Conservation (phyloP, 495 filamentous ascomycete genomes). For the Collariella sp. region DNA sequence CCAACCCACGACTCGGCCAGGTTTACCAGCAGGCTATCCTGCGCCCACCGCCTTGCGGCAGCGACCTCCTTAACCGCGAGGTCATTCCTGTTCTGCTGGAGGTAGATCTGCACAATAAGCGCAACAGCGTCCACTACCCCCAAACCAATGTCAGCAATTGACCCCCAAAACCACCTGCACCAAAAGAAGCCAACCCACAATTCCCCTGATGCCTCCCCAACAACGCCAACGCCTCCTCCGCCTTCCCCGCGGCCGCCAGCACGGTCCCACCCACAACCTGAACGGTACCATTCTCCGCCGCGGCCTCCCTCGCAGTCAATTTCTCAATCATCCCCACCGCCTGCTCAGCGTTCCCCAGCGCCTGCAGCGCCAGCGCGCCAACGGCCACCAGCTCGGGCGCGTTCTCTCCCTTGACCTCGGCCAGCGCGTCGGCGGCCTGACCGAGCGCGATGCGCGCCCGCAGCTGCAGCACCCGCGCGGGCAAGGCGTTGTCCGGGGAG, state of each 20-base stretch:
- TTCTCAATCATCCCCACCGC: constrained; percentile 57
- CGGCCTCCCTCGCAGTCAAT: constrained; percentile 47
- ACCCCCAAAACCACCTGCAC: neutral
- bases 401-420: constrained; percentile 54
- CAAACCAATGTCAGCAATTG: constrained; percentile 1
- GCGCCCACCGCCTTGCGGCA: constrained; percentile 87
- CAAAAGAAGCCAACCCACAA: constrained; percentile 50
- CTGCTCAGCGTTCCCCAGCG: constrained; percentile 47
- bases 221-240: constrained; percentile 73
- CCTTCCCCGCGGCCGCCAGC: constrained; percentile 63
- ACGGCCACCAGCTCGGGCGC: constrained; percentile 73
- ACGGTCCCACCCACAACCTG: constrained; percentile 74
- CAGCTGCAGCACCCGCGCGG: constrained; percentile 70
- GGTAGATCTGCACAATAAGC: constrained; percentile 79
- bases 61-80: constrained; percentile 82
- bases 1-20: constrained; percentile 94
- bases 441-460: constrained; percentile 77
- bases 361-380: constrained; percentile 64
- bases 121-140: constrained; percentile 52
- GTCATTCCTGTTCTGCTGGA: constrained; percentile 83
- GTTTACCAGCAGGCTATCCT: constrained; percentile 90
- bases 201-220: constrained; percentile 78
- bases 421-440: constrained; percentile 60
- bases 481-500: constrained; percentile 63
- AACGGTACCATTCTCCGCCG: constrained; percentile 68